Conservation (phyloP, 2,329 filamentous ascomycete species). For the Verticillium zaregamsianum region DNA sequence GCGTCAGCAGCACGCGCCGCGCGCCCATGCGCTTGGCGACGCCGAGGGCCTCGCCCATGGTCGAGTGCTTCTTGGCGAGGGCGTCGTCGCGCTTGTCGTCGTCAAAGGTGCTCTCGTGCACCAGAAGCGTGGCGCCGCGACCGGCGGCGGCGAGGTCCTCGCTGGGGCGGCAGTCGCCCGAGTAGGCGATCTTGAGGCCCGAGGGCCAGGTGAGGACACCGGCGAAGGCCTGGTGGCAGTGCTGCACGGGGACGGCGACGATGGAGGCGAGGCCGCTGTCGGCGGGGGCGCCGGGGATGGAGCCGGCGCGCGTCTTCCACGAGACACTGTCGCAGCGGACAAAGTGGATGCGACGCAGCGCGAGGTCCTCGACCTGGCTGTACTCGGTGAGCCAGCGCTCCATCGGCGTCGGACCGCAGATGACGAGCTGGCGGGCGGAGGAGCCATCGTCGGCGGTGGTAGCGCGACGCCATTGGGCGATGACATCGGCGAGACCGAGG, state of each 20-base stretch:
- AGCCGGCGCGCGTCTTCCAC: background rate
- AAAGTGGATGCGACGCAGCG: slow-evolving; percentile 50
- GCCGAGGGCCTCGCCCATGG: slow-evolving; percentile 77
- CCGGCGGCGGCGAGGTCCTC: slow-evolving; percentile 66
- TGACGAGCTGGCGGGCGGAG: slow-evolving; percentile 43
- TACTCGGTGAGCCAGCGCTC: slow-evolving; percentile 76
- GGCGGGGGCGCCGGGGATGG: slow-evolving; percentile 14
- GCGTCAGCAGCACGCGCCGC: slow-evolving; percentile 76
- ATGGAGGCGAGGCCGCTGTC: slow-evolving; percentile 63
- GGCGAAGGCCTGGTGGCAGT: slow-evolving; percentile 77
- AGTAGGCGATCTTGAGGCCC: slow-evolving; percentile 85
- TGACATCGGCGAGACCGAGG: slow-evolving; percentile 75
- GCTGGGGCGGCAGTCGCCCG: slow-evolving; percentile 86
- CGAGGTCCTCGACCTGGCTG: slow-evolving; percentile 70
- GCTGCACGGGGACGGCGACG: slow-evolving; percentile 63
- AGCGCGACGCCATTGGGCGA: slow-evolving; percentile 72
- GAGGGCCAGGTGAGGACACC: slow-evolving; percentile 73
- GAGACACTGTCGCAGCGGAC: background rate
- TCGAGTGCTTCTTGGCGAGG: slow-evolving; percentile 83
- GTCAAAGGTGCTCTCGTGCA: slow-evolving; percentile 96
- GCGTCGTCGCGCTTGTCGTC: slow-evolving; percentile 79
- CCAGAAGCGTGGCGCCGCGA: slow-evolving; percentile 70
- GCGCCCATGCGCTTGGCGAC: slow-evolving; percentile 78
- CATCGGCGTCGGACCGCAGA: slow-evolving; percentile 71
- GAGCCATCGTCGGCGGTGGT: slow-evolving; percentile 27